Base-by-base conservation (phyloP, 495 filamentous ascomycete species). In the Oidiodendron maius region DNA sequence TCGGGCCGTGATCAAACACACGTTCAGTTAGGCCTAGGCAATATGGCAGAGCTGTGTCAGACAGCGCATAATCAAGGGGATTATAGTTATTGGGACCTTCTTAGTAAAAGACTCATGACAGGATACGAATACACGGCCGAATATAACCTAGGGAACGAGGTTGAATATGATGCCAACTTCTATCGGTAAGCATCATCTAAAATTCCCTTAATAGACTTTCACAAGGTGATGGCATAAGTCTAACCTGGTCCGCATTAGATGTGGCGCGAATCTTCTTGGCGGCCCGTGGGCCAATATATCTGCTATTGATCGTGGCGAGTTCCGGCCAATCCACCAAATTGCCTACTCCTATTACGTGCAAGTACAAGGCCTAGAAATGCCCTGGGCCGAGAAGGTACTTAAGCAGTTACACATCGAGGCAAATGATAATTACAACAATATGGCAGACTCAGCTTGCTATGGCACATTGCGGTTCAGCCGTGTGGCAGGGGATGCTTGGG, bases 181-280 rank as follows among this genome's bases (percentile, higher is more conserved):
- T n/a, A n/a, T n/a, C n/a, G n/a, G n/a, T n/a, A n/a, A n/a, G n/a
- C n/a, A n/a, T n/a, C n/a, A n/a, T n/a, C n/a, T n/a, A n/a, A n/a
- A n/a, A n/a, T n/a, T n/a, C n/a, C n/a, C n/a, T n/a, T n/a, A n/a
- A n/a, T n/a, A n/a, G n/a, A n/a, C n/a, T n/a, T n/a, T n/a, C n/a
- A n/a, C n/a, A n/a, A n/a, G n/a, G n/a, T n/a, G n/a, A n/a, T n/a
- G n/a, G n/a, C n/a, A n/a, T n/a, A n/a, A n/a, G n/a, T n/a, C n/a
- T n/a, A n/a, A n/a, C n/a, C n/a, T n/a, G n/a, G n/a, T n/a, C n/a
- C n/a, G n/a, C n/a, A n/a, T 56, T 18, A 51, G 60, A 9, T 69
- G 64, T 40, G 64, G 66, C 41, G 57, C 61, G 1, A 58, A 61
- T 15, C 42, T 67, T n/a, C 58, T 66, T 16, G 56, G 57, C 40